Evolutionary conservation across 192 early-diverging fungal genomes (phyloP).

Genomic region (Lunasporangiospora selenospora): DNA sequence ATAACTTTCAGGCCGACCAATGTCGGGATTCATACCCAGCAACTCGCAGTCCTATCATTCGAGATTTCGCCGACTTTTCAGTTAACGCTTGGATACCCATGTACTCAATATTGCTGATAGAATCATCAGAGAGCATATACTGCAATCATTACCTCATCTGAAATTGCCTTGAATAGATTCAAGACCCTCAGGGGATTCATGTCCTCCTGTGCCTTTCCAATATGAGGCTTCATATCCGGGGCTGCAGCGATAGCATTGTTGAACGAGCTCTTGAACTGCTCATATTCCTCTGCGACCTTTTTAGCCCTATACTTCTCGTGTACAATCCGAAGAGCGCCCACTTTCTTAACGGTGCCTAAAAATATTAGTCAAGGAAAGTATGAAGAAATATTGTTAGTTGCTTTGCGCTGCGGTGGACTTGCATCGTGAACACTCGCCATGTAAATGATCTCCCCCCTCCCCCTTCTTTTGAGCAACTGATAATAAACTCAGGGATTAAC

Average conservation of each 20-base stretch:
- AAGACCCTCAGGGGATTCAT: slow-evolving; percentile 90
- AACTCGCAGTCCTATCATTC: slow-evolving; percentile 86
- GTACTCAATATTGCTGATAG: not conserved
- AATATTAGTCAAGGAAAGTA: not conserved
- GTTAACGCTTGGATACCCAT: not conserved
- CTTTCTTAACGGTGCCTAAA: slow-evolving; percentile 90
- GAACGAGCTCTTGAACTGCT: slow-evolving; percentile 77
- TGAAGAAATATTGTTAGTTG: not conserved
- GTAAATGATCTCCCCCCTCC: not conserved
- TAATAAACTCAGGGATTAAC: not conserved
- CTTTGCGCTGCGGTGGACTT: no score
- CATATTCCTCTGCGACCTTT: slow-evolving; percentile 74
- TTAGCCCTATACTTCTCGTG: slow-evolving; percentile 95
- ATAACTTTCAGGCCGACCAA: slow-evolving; percentile 90
- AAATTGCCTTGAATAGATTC: slow-evolving; percentile 86
- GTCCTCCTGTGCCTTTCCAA: slow-evolving; percentile 91
- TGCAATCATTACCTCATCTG: slow-evolving; percentile 67
- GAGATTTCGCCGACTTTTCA: not conserved
- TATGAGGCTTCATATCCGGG: slow-evolving; percentile 77
- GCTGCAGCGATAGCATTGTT: slow-evolving; percentile 72
- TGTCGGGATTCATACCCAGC: slow-evolving; percentile 86
- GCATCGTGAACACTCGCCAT: no score
- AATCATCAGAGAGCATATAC: not conserved
- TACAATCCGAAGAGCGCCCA: slow-evolving; percentile 91
- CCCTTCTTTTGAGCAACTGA: not conserved